Evolutionary conservation across 2,329 filamentous ascomycete genomes (phyloP).

Genomic region (Aspergillus neoniger): DNA sequence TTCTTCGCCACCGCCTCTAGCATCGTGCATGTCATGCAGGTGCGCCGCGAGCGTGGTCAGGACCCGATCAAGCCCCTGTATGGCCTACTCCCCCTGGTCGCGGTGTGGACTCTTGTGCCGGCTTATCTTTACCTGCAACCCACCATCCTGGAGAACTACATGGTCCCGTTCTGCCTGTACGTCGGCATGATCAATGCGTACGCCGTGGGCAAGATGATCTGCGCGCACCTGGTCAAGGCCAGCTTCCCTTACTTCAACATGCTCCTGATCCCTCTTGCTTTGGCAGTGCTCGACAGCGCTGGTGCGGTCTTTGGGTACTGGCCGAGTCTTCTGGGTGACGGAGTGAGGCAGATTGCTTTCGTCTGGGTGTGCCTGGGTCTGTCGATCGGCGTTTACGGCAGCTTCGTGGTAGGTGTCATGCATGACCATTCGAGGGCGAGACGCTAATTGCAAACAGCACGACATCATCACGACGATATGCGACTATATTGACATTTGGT

Average conservation of each 20-base stretch:
- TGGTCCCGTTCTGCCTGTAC: constrained; percentile 88
- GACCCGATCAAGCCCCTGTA: constrained; percentile 68
- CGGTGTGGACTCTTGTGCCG: constrained; percentile 74
- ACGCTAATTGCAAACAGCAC: constrained; percentile 47
- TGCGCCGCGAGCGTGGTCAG: constrained; percentile 71
- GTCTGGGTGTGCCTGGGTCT: constrained; percentile 85
- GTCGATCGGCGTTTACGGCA: constrained; percentile 88
- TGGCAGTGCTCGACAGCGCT: constrained; percentile 76
- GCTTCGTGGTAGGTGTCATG: constrained; percentile 69
- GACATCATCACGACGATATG: constrained; percentile 98
- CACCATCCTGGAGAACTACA: constrained; percentile 74
- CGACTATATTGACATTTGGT: constrained; percentile 98
- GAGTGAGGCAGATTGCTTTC: constrained; percentile 86
- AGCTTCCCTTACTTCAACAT: constrained; percentile 91
- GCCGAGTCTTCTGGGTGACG: constrained; percentile 73
- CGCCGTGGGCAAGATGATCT: constrained; percentile 93
- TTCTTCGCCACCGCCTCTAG: constrained; percentile 76
- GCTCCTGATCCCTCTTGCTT: constrained; percentile 72
- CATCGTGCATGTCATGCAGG: constrained; percentile 79
- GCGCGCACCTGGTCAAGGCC: constrained; percentile 84
- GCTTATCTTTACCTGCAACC: constrained; percentile 84
- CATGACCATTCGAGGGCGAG: not conserved
- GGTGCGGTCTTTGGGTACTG: constrained; percentile 69
- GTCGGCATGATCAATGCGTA: constrained; percentile 91
- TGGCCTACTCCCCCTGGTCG: constrained; percentile 79